phyloP scores from a whole-genome alignment of 1,139 yeast genomes.

The Kurtzmaniella quercitrusa region DNA sequence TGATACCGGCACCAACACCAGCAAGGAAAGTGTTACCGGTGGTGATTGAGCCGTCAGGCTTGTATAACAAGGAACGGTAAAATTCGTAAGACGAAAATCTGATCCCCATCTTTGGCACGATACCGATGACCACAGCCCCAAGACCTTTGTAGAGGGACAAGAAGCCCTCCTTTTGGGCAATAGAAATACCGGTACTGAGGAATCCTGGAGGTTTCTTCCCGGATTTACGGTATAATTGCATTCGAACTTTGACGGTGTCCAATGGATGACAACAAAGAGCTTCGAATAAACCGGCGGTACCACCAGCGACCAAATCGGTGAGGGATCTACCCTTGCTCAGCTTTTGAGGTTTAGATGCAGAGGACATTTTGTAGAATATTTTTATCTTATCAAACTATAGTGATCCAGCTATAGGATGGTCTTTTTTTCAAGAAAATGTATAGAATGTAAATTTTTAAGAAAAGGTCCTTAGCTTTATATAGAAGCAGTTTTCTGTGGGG shows the following conservation, averaged over 20 bases:
- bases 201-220: slow-evolving; percentile 80
- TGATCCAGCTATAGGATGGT: slow-evolving; percentile 2
- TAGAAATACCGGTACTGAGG: slow-evolving; percentile 71
- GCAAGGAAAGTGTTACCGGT: slow-evolving; percentile 77
- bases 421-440: background rate
- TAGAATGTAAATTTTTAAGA: background rate
- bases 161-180: slow-evolving; percentile 77
- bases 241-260: slow-evolving; percentile 92
- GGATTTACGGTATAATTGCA: slow-evolving; percentile 77
- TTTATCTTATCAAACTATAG: background rate
- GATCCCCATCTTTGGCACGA: slow-evolving; percentile 97
- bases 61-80: slow-evolving; percentile 67
- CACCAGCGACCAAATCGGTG: slow-evolving; percentile 88
- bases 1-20: slow-evolving; percentile 96
- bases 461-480: slow-evolving; percentile 4
- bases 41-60: slow-evolving; percentile 64
- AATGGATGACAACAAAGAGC: slow-evolving; percentile 96
- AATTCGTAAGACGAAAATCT: slow-evolving; percentile 92
- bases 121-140: slow-evolving; percentile 96
- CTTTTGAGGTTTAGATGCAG: slow-evolving; percentile 10
- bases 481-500: slow-evolving; percentile 7
- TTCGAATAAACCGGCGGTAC: slow-evolving; percentile 94
- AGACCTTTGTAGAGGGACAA: slow-evolving; percentile 90
- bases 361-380: background rate
- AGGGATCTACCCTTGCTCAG: slow-evolving; percentile 31